These are phyloP conservation scores for Neltuma alba DNA, from an alignment of 306 rosid species.

Conservation along the genomic window DNA sequence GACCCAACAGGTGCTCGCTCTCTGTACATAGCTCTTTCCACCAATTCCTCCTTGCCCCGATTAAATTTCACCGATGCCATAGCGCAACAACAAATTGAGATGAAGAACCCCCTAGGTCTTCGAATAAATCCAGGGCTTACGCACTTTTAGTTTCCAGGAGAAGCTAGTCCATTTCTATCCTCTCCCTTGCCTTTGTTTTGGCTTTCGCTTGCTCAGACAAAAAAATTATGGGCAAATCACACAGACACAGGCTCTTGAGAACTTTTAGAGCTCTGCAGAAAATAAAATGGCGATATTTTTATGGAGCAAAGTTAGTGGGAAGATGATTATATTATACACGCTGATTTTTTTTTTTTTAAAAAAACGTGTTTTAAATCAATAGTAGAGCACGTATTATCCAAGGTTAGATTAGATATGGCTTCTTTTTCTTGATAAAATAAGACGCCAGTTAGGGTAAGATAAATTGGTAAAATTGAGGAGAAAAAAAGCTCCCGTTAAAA, in stretches of 20 bases:
- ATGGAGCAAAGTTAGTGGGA: no score
- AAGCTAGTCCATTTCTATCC: slow-evolving; percentile 10
- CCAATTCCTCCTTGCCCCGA: slow-evolving; percentile 3
- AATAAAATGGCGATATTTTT: not conserved
- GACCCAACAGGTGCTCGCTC: slow-evolving; percentile 59
- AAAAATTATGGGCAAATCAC: not conserved
- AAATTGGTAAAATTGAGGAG: no score
- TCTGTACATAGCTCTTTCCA: slow-evolving; percentile 60
- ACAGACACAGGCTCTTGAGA: not conserved
- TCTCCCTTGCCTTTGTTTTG: not conserved
- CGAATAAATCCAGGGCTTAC: slow-evolving; percentile 37
- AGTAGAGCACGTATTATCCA: not conserved
- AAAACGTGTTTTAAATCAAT: not conserved
- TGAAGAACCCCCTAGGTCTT: not conserved
- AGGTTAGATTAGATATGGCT: not conserved
- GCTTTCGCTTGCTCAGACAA: not conserved
- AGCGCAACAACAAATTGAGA: not conserved
- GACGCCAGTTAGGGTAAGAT: no score
- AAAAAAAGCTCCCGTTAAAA: no score
- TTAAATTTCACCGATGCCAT: slow-evolving; percentile 40
- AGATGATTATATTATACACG: not conserved
- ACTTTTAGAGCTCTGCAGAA: not conserved
- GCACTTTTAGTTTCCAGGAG: slow-evolving; percentile 1
- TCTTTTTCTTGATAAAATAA: no score
- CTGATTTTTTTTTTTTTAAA: not conserved